Conservation (phyloP, 164 flowering plant species). For the Berberis vulgaris region DNA sequence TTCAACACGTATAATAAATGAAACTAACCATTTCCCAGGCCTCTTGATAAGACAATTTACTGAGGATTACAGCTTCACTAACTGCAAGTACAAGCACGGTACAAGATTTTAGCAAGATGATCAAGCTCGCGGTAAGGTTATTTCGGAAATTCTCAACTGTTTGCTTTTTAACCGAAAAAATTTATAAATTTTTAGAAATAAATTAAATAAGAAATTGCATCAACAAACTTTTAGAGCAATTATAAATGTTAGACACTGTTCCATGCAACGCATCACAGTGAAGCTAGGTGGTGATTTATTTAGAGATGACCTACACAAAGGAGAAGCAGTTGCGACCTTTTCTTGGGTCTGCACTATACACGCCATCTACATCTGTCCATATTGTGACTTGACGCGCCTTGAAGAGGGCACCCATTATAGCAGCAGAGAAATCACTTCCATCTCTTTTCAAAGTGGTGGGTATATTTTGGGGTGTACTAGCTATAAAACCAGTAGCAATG, state of each 20-base stretch:
- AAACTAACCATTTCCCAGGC: slow-evolving; percentile 97
- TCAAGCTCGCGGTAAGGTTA: neutral
- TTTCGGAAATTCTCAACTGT: neutral
- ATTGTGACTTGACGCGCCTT: slow-evolving; percentile 87
- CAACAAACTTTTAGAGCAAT: too few relatives aligned
- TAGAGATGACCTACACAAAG: neutral
- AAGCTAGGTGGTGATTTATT: neutral
- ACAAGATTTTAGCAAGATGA: slow-evolving; percentile 2
- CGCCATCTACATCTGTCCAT: slow-evolving; percentile 99
- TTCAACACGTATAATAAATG: slow-evolving; percentile 6
- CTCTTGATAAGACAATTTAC: slow-evolving; percentile 84
- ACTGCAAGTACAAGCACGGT: slow-evolving; percentile 40
- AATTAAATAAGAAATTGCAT: too few relatives aligned
- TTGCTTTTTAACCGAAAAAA: too few relatives aligned
- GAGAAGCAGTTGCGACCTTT: slow-evolving; percentile 52
- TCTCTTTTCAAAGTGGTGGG: slow-evolving; percentile 98
- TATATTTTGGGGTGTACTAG: slow-evolving; percentile 79
- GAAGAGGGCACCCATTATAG: slow-evolving; percentile 89
- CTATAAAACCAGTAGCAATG: slow-evolving; percentile 95
- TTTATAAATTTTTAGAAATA: too few relatives aligned
- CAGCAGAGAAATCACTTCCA: slow-evolving; percentile 99
- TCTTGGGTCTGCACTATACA: slow-evolving; percentile 97
- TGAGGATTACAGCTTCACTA: slow-evolving; percentile 86
- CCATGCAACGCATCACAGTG: neutral
- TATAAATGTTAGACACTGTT: too few relatives aligned